Percentiles rank a stretch among this genome's conserved stretches.
Conservation (phyloP, 768 basidiomycete species). For the Agrocybe pediades region DNA sequence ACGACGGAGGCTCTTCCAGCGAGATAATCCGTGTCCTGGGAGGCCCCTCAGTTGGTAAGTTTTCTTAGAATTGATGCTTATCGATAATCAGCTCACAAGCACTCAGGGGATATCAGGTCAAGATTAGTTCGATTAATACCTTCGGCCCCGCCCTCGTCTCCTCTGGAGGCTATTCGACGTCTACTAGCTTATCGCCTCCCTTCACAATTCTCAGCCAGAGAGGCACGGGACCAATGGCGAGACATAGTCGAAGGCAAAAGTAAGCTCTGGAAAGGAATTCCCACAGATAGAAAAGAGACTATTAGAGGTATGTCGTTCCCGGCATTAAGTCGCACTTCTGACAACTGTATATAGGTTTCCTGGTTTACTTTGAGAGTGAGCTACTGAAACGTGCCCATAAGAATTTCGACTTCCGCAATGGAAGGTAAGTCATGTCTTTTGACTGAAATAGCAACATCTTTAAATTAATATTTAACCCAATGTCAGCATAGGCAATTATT, state of each 20-base stretch:
- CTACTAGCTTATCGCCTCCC: slow-evolving; percentile 84
- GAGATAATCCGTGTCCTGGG: slow-evolving; percentile 93
- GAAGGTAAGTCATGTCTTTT: slow-evolving; percentile 51
- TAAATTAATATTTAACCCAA: neutral
- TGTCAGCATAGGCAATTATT: slow-evolving; percentile 83
- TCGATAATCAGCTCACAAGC: neutral
- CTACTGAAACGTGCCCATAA: slow-evolving; percentile 89
- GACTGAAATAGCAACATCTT: neutral
- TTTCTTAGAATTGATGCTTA: neutral
- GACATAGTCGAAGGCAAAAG: slow-evolving; percentile 90
- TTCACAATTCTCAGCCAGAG: slow-evolving; percentile 61
- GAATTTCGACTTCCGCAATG: slow-evolving; percentile 91
- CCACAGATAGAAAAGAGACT: slow-evolving; percentile 87
- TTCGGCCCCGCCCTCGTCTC: slow-evolving; percentile 53
- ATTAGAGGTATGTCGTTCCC: slow-evolving; percentile 66
- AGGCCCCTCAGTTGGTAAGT: slow-evolving; percentile 80
- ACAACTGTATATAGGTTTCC: slow-evolving; percentile 61
- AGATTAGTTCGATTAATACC: slow-evolving; percentile 89
- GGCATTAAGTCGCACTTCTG: neutral
- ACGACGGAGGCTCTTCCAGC: slow-evolving; percentile 93
- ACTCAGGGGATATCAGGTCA: slow-evolving; percentile 83
- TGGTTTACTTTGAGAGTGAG: slow-evolving; percentile 91
- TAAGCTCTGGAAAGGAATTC: slow-evolving; percentile 80
- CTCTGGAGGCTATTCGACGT: slow-evolving; percentile 71
- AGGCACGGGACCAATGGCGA: slow-evolving; percentile 89